Percentiles rank a stretch among this genome's conserved stretches.
Conservation (phyloP, 371 early-diverging fungal genomes). For the Blakeslea trispora region DNA sequence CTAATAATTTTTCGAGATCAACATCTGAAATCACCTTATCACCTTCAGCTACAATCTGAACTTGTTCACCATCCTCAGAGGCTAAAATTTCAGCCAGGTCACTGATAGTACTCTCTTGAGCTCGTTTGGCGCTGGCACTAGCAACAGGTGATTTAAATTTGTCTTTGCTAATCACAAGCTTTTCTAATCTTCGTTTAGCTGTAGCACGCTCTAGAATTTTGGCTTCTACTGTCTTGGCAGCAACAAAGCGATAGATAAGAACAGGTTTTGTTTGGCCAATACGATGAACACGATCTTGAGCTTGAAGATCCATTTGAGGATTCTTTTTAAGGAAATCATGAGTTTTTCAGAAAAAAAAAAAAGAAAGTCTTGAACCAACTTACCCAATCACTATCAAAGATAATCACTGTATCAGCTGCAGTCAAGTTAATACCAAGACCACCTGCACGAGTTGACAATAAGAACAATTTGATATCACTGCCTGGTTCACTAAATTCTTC, state of each 20-base stretch:
- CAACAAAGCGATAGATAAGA: constrained; percentile 85
- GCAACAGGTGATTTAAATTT: constrained; percentile 61
- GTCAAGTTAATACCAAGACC: constrained; percentile 95
- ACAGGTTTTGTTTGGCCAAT: constrained; percentile 95
- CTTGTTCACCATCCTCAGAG: constrained; percentile 66
- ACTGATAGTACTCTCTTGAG: constrained; percentile 41
- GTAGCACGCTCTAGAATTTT: constrained; percentile 78
- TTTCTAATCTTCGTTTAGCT: constrained; percentile 88
- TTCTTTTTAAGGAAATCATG: constrained; percentile 74
- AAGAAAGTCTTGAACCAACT: constrained; percentile 14
- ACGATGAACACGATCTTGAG: constrained; percentile 96
- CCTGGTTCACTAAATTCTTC: constrained; percentile 56
- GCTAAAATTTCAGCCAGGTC: constrained; percentile 79
- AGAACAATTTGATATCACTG: constrained; percentile 74
- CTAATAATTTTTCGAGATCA: constrained; percentile 68
- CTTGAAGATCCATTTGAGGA: constrained; percentile 97
- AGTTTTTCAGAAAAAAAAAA: background rate
- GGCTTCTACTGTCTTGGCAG: constrained; percentile 85
- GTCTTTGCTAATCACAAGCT: constrained; percentile 84
- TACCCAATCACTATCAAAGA: constrained; percentile 95
- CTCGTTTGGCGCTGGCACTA: constrained; percentile 21
- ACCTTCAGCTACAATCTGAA: constrained; percentile 64
- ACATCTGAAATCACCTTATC: constrained; percentile 71
- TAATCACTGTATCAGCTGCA: constrained; percentile 92
- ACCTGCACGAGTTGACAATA: constrained; percentile 97